Evolutionary conservation across 2,329 filamentous ascomycete species (phyloP), one percentile per base, ranked within the genome.

Genomic region (Dothideomycetidae sp.): DNA sequence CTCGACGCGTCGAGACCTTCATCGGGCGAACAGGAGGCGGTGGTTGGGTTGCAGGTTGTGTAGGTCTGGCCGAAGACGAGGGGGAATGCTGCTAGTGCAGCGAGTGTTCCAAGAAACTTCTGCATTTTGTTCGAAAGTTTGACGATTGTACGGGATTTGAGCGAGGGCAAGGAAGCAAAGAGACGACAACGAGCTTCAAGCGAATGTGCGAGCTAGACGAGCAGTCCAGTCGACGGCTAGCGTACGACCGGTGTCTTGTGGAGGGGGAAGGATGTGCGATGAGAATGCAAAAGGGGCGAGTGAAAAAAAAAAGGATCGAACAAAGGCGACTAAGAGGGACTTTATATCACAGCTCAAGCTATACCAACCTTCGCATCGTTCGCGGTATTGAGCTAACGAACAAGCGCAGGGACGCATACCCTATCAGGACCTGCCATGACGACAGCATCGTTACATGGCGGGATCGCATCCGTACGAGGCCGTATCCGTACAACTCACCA

Each of bases 21-120:
- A 55, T 90, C 71, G 29, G 74, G 56, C 1, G 80, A 73, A 55
- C 85, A 93, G 30, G 68, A 73, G 42, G 62, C 59, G 46, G 84
- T 70, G 50, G 78, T 66, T 4, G 88, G 86, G 53, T 92, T 77
- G 64, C 86, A 96, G 29, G 67, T 57, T 5, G 81, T 84, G 39
- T 60, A 74, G 19, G 85, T 84, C 57, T 94, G 88, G 33, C 79
- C 84, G 26, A 67, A 47, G 33, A 66, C 63, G 30, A 70, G 56
- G 39, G 69, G 58, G 17, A 63, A 48, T n/a, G 58, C 47, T 29
- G 57, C 54, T 19, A 58, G 39, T 18, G 56, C 51, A 41, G 57
- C 53, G 36, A 60, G 46, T 33, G 54, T 44, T 10, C 51, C 53
- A 23, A 30, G 41, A 14, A 46, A 37, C 44, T 54, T 51, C 30